These are phyloP conservation scores for Penicillium sp. DNA, from an alignment of 2,329 filamentous ascomycete genomes.

Conservation along the genomic window DNA sequence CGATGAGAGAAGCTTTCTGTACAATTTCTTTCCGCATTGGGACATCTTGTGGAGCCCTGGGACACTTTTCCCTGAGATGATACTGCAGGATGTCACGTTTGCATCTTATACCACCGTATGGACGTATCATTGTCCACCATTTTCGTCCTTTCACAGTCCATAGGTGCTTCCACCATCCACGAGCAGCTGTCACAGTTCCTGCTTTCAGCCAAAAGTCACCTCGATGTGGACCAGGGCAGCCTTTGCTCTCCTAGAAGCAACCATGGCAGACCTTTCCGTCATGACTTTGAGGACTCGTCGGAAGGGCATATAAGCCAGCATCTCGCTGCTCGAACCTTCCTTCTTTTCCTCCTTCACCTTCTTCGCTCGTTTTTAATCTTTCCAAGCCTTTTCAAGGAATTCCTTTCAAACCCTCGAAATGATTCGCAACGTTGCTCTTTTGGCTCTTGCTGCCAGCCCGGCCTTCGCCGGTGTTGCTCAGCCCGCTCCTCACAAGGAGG, in stretches of 20 bases:
- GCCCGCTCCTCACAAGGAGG: conserved; percentile 3
- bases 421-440: conserved; percentile 35
- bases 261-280: conserved; percentile 23
- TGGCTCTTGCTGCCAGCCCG: conserved; percentile 35
- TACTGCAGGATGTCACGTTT: conserved; percentile 30
- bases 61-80: conserved; percentile 20
- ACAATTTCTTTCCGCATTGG: conserved; percentile 16
- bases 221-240: conserved; percentile 21
- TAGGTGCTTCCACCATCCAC: conserved; percentile 19
- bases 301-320: conserved; percentile 28
- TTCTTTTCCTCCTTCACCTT: conserved; percentile 14
- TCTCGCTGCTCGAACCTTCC: conserved; percentile 10
- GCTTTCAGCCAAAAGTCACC: conserved; percentile 18
- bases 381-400: conserved; percentile 15
- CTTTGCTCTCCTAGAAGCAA: conserved; percentile 25
- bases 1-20: background rate
- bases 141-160: conserved; percentile 10
- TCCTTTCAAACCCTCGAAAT: conserved; percentile 27
- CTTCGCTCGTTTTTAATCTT: conserved; percentile 25
- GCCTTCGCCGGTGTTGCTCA: conserved; percentile 35
- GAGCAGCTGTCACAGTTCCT: conserved; percentile 11
- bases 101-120: conserved; percentile 12
- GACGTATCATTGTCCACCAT: conserved; percentile 15
- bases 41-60: conserved; percentile 8
- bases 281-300: conserved; percentile 8